phyloP scores from a whole-genome alignment of 805 yeast species.

The Wickerhamiella dianesei region DNA sequence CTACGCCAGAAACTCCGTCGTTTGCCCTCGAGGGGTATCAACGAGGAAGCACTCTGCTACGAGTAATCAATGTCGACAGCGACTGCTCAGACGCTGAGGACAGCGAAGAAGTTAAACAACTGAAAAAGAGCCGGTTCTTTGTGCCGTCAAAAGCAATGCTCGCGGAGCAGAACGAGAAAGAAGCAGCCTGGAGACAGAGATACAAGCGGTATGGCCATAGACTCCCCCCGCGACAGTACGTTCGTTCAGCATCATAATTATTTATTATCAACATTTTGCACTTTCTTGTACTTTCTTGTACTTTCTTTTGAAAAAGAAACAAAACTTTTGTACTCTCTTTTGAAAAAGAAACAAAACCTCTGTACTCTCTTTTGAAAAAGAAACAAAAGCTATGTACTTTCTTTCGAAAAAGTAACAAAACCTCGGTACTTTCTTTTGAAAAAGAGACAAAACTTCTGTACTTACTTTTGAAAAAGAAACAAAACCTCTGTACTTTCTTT shows the following conservation, averaged over 20 bases:
- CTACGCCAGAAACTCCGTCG: slow-evolving; percentile 3
- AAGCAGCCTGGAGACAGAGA: slow-evolving; percentile 5
- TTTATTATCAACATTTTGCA: neutral
- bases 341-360: no score
- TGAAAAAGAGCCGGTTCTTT: slow-evolving; percentile 3
- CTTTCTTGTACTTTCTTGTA: neutral
- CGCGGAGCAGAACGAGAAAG: slow-evolving; percentile 14
- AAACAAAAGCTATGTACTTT: no score
- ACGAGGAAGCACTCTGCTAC: slow-evolving; percentile 12
- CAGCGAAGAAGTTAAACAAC: neutral
- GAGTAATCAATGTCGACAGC: slow-evolving; percentile 14
- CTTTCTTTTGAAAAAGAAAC: neutral
- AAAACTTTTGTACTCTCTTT: no score
- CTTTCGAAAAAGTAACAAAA: no score
- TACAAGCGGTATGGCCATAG: slow-evolving; percentile 15
- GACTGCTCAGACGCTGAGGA: neutral
- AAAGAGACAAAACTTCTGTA: no score
- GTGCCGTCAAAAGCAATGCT: slow-evolving; percentile 17
- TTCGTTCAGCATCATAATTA: slow-evolving; percentile 5
- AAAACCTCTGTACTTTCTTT: no score
- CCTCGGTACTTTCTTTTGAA: no score
- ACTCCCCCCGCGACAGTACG: neutral
- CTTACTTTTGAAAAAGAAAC: no score
- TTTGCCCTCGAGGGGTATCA: slow-evolving; percentile 16
- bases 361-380: no score